Percentiles rank a stretch among this genome's conserved stretches.
Conservation (phyloP, 352 stramenopile genomes). For the Albugo laibachii region DNA sequence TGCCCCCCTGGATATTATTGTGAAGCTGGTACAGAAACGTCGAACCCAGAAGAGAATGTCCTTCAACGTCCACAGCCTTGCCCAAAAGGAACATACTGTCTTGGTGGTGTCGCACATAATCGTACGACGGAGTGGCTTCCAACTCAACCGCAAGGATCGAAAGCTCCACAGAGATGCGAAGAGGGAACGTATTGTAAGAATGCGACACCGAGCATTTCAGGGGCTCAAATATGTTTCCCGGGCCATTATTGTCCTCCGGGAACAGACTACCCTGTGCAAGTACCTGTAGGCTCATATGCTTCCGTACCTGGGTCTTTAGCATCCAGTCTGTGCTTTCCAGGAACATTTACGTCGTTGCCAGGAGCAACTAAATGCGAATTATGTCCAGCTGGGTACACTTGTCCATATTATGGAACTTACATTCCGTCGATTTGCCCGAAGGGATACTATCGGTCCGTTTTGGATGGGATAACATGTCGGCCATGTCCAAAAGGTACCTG, state of each 20-base stretch:
- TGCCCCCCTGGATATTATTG: slow-evolving; percentile 93
- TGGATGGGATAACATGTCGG: slow-evolving; percentile 89
- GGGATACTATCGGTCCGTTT: slow-evolving; percentile 87
- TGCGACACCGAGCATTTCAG: slow-evolving; percentile 54
- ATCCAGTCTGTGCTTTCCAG: slow-evolving; percentile 90
- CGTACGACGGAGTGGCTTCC: slow-evolving; percentile 84
- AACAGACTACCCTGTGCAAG: slow-evolving; percentile 68
- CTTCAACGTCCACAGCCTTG: slow-evolving; percentile 75
- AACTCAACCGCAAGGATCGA: slow-evolving; percentile 47
- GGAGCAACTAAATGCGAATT: slow-evolving; percentile 75
- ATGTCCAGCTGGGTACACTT: slow-evolving; percentile 89
- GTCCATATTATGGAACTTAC: slow-evolving; percentile 89
- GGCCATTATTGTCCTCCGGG: slow-evolving; percentile 93
- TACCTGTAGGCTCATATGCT: slow-evolving; percentile 85
- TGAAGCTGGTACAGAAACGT: slow-evolving; percentile 75
- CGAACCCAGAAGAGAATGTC: slow-evolving; percentile 70
- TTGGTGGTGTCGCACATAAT: slow-evolving; percentile 87
- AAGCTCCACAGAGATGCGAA: slow-evolving; percentile 83
- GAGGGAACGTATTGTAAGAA: slow-evolving; percentile 90
- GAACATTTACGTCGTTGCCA: slow-evolving; percentile 88
- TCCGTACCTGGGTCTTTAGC: slow-evolving; percentile 75
- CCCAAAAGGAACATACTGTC: slow-evolving; percentile 85
- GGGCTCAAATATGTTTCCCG: slow-evolving; percentile 76
- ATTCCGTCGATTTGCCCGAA: slow-evolving; percentile 86
- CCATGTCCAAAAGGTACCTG: slow-evolving; percentile 90